Conservation (phyloP, 106 monocot genomes). For the Platanthera guangdongensis region DNA sequence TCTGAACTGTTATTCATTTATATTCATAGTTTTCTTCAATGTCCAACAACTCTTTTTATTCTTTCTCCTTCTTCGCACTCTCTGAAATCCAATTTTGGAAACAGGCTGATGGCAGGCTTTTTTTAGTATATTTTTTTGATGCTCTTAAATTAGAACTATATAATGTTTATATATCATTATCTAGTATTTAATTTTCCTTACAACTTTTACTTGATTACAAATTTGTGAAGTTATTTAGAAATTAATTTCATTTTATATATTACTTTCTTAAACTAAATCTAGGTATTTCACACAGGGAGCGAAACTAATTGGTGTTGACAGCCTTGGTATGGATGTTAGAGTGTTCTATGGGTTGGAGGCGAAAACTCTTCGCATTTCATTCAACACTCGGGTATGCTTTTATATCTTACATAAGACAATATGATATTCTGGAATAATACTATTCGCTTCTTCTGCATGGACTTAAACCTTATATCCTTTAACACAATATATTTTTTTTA, state of each 20-base stretch:
- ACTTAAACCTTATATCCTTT: background rate
- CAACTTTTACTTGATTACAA: background rate
- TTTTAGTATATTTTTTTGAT: background rate
- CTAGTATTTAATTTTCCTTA: background rate
- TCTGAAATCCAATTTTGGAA: background rate
- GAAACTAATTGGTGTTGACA: slow-evolving; percentile 66
- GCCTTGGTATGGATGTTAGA: slow-evolving; percentile 82
- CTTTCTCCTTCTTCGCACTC: background rate
- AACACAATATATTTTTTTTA: background rate
- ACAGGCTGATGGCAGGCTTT: background rate
- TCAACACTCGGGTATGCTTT: slow-evolving; percentile 51
- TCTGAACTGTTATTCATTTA: background rate
- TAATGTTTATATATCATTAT: background rate
- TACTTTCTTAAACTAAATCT: background rate
- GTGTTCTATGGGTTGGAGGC: slow-evolving; percentile 51
- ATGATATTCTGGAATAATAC: background rate
- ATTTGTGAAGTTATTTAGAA: background rate
- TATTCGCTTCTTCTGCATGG: background rate
- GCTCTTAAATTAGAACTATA: background rate
- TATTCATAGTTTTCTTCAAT: background rate
- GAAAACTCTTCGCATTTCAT: slow-evolving; percentile 64
- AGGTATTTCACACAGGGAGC: slow-evolving; percentile 37
- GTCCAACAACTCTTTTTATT: background rate
- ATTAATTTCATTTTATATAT: background rate
- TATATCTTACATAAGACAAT: background rate